A percentile compares a stretch with the other conserved stretches of the same genome.
Conservation (phyloP, 305 asterid genomes). For the Ruellia speciosa region DNA sequence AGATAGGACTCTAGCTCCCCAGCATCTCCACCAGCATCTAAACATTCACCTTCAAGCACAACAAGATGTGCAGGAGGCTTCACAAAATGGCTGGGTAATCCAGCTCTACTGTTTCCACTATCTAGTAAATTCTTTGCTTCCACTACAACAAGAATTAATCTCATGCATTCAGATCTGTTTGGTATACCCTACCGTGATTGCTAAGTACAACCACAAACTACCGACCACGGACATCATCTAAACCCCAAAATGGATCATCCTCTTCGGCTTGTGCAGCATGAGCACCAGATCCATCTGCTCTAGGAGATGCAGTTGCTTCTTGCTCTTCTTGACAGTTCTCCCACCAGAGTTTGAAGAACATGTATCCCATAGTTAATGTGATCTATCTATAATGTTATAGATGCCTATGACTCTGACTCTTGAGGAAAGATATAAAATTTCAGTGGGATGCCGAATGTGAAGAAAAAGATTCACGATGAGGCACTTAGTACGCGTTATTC, state of each 20-base stretch:
- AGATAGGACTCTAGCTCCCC: constrained; percentile 93
- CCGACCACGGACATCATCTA: constrained; percentile 74
- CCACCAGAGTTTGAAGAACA: neutral
- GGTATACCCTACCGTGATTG: constrained; percentile 8
- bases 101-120: constrained; percentile 33
- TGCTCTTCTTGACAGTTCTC: constrained; percentile 54
- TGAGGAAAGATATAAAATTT: too few species aligned
- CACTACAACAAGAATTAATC: constrained; percentile 38
- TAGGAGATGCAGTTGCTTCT: constrained; percentile 35
- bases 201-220: constrained; percentile 19
- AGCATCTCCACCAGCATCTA: constrained; percentile 62
- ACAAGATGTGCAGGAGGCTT: constrained; percentile 89
- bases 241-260: constrained; percentile 64
- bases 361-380: constrained; percentile 3
- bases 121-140: constrained; percentile 69
- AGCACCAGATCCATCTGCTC: constrained; percentile 33
- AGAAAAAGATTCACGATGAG: too few species aligned
- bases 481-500: too few species aligned
- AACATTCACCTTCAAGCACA: constrained; percentile 96
- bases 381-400: too few species aligned
- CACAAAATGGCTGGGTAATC: constrained; percentile 36
- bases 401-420: too few species aligned
- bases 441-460: too few species aligned
- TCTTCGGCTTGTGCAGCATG: constrained; percentile 39
- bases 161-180: constrained; percentile 11